Evolutionary conservation across 1,284 basidiomycete genomes (phyloP).

Genomic region (Apiotrichum veenhuisii): DNA sequence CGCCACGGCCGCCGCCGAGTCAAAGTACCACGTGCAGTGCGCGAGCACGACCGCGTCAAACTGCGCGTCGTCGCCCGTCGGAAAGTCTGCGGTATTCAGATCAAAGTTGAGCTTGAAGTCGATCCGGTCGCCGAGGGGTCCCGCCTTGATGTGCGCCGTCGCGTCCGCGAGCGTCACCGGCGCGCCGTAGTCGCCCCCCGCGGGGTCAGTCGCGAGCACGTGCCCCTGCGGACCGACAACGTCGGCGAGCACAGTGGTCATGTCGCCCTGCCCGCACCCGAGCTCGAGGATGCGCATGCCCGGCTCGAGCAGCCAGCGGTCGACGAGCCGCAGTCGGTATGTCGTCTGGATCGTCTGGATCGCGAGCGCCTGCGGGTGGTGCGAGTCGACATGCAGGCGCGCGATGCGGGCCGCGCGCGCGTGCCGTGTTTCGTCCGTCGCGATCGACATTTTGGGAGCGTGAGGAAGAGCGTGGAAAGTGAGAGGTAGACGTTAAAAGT

Average conservation of each 20-base stretch:
- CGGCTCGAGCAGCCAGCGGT: constrained; percentile 1
- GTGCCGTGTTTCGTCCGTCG: neutral
- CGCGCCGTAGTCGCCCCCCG: constrained; percentile 5
- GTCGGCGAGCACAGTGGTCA: constrained; percentile 3
- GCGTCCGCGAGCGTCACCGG: constrained; percentile 3
- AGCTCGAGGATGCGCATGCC: constrained; percentile 8
- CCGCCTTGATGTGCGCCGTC: neutral
- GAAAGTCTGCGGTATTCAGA: neutral
- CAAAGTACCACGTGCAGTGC: constrained; percentile 13
- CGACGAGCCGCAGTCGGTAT: constrained; percentile 6
- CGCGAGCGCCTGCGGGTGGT: neutral
- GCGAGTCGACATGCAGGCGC: neutral
- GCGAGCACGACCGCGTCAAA: neutral
- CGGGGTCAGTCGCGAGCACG: constrained; percentile 7
- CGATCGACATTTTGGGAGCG: neutral
- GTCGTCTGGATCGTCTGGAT: neutral
- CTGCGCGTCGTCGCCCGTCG: neutral
- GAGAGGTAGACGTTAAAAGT: too few species aligned
- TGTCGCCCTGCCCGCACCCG: constrained; percentile 11
- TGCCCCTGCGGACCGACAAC: constrained; percentile 1
- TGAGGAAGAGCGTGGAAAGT: too few species aligned
- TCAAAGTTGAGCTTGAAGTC: constrained; percentile 2
- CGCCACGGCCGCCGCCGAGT: neutral
- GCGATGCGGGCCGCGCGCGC: neutral
- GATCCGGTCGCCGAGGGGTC: neutral